Conservation (phyloP, 1,284 basidiomycete genomes). For the Microbotryomycetes sp. region DNA sequence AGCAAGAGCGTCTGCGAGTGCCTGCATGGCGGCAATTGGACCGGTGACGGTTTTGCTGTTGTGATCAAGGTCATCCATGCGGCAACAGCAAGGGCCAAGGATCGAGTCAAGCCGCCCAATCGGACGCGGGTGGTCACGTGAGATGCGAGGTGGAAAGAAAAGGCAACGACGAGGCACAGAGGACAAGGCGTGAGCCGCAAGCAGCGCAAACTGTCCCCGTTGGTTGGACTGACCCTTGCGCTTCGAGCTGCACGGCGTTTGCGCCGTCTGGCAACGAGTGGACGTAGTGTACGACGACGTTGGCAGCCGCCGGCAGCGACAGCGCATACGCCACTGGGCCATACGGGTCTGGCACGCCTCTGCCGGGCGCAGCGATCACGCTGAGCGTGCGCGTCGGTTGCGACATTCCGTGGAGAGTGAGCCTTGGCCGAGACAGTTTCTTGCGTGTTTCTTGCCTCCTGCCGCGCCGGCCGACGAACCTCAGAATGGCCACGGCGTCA, state of each 20-base stretch:
- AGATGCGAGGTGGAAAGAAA: neutral
- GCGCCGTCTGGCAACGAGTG: slow-evolving; percentile 10
- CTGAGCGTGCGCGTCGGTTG: neutral
- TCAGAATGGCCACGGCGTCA: too few species aligned
- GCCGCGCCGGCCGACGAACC: too few species aligned
- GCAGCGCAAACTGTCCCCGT: neutral
- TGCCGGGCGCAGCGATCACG: neutral
- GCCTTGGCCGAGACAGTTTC: too few species aligned
- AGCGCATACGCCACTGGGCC: neutral
- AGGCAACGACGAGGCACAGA: neutral
- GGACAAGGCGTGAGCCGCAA: neutral
- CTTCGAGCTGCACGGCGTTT: slow-evolving; percentile 7
- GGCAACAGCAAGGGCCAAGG: neutral
- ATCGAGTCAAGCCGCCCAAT: neutral
- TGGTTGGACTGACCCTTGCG: slow-evolving; percentile 8
- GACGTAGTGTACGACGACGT: slow-evolving; percentile 14
- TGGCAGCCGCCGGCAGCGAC: slow-evolving; percentile 7
- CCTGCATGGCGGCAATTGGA: slow-evolving; percentile 17
- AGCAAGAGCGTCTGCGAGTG: slow-evolving; percentile 26
- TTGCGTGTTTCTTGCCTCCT: too few species aligned
- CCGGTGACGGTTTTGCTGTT: slow-evolving; percentile 11
- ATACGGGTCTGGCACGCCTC: neutral
- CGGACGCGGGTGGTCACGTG: too few species aligned
- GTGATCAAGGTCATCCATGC: neutral
- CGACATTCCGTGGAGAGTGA: too few species aligned